Conservation (phyloP, 192 early-diverging fungal species). For the Umbelopsis vinacea region DNA sequence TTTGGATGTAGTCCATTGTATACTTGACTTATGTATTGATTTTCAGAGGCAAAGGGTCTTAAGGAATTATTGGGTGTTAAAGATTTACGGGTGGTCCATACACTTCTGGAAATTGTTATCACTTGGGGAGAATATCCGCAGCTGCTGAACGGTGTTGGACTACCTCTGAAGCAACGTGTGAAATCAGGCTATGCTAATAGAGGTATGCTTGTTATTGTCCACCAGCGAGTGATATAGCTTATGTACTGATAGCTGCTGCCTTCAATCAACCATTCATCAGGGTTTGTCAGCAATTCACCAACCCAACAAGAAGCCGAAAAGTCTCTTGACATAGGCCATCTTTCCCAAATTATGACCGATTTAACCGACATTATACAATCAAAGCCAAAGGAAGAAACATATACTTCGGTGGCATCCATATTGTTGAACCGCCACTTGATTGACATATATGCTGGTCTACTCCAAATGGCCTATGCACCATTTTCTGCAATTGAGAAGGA, state of each 20-base stretch:
- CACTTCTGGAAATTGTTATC: slow-evolving; percentile 66
- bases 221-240: neutral
- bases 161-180: slow-evolving; percentile 64
- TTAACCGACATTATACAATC: slow-evolving; percentile 30
- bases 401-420: slow-evolving; percentile 62
- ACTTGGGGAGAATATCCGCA: slow-evolving; percentile 73
- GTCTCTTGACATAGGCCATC: neutral
- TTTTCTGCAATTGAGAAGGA: slow-evolving; percentile 36
- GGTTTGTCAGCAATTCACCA: neutral
- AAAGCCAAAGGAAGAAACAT: slow-evolving; percentile 21
- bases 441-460: slow-evolving; percentile 68
- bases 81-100: slow-evolving; percentile 66
- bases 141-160: slow-evolving; percentile 67
- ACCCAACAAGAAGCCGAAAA: neutral
- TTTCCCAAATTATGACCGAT: slow-evolving; percentile 30
- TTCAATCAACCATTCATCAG: neutral
- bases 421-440: slow-evolving; percentile 58
- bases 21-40: slow-evolving; percentile 2
- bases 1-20: neutral
- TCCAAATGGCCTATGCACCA: slow-evolving; percentile 74
- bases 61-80: slow-evolving; percentile 54
- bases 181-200: slow-evolving; percentile 57
- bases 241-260: neutral
- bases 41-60: slow-evolving; percentile 15
- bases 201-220: slow-evolving; percentile 22